Evolutionary conservation across 129 eudicot genomes (phyloP).

Genomic region (Scalesia atractyloides): DNA sequence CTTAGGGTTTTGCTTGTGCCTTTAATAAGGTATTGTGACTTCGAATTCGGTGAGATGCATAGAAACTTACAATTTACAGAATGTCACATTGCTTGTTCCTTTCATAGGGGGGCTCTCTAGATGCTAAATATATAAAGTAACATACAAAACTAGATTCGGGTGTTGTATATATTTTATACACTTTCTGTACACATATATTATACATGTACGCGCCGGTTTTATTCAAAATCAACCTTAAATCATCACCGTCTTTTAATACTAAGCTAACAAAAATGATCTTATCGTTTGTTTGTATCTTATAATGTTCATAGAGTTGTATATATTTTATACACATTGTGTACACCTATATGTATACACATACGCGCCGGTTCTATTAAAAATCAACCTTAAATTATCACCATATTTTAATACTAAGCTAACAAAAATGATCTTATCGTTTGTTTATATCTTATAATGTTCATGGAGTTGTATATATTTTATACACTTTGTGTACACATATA

Average conservation of each 20-base stretch:
- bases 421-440: neutral
- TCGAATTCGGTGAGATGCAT: constrained; percentile 33
- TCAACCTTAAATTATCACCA: constrained; percentile 7
- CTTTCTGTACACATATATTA: neutral
- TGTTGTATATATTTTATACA: constrained; percentile 18
- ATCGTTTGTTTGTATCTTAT: neutral
- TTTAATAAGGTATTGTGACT: constrained; percentile 31
- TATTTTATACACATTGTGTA: constrained; percentile 15
- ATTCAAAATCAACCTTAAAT: constrained; percentile 11
- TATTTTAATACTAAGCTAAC: constrained; percentile 10
- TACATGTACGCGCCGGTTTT: neutral
- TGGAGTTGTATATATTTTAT: constrained; percentile 8
- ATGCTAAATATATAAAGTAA: constrained; percentile 25
- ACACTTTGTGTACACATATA: constrained; percentile 8
- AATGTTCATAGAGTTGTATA: neutral
- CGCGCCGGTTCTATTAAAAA: constrained; percentile 4
- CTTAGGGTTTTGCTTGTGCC: constrained; percentile 40
- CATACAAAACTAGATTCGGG: constrained; percentile 30
- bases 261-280: neutral
- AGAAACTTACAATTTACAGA: constrained; percentile 38
- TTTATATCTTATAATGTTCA: neutral
- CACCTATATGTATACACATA: neutral
- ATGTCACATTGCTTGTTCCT: constrained; percentile 38
- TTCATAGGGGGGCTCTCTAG: constrained; percentile 35
- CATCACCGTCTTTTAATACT: constrained; percentile 16